Evolutionary conservation across 805 yeast genomes (phyloP).

Genomic region (Ogataea salicorniae): DNA sequence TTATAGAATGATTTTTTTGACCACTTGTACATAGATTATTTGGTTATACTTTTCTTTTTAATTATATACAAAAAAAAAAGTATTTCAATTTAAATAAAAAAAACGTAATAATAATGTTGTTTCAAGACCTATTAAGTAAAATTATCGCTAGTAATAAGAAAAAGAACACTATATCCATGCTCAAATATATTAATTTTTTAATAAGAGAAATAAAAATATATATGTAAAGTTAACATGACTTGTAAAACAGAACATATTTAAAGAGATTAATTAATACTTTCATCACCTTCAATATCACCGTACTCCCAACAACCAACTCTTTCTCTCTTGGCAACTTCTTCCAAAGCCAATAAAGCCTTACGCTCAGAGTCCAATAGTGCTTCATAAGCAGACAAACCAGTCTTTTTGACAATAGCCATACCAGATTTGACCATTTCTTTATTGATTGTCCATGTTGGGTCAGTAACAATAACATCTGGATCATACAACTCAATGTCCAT

Average conservation of each 20-base stretch:
- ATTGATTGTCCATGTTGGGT: constrained; percentile 56
- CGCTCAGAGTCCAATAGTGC: constrained; percentile 31
- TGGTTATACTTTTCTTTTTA: constrained; percentile 1
- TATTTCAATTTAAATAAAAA: too few relatives aligned
- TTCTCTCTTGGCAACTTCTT: constrained; percentile 42
- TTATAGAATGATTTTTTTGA: neutral
- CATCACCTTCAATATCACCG: constrained; percentile 65
- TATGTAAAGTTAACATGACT: neutral
- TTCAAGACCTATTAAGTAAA: too few relatives aligned
- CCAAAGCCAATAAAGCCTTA: constrained; percentile 37
- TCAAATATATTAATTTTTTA: neutral
- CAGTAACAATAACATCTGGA: constrained; percentile 45
- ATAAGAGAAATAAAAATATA: neutral
- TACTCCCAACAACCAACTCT: constrained; percentile 70
- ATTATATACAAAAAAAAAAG: neutral
- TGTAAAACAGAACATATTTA: neutral
- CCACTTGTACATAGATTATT: constrained; percentile 1
- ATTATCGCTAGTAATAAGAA: too few relatives aligned
- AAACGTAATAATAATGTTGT: too few relatives aligned
- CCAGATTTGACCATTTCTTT: constrained; percentile 54
- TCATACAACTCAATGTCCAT: constrained; percentile 52
- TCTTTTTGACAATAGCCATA: constrained; percentile 48
- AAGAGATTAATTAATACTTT: constrained; percentile 18
- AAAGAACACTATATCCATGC: too few relatives aligned
- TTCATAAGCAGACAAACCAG: constrained; percentile 32